A percentile compares a stretch with the other conserved stretches of the same genome.
Evolutionary conservation across 257 asterid species (phyloP).

Genomic region (Scutellaria minor): DNA sequence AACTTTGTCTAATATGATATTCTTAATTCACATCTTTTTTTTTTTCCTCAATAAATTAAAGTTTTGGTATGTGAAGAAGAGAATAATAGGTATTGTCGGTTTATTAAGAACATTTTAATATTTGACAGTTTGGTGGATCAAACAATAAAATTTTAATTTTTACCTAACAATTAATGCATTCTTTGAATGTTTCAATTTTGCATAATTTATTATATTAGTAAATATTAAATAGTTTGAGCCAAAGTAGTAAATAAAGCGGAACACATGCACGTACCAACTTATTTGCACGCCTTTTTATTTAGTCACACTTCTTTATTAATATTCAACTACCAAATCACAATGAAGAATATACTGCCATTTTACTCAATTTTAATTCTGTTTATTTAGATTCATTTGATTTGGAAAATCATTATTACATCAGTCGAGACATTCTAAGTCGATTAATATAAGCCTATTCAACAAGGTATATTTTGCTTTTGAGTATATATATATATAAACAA

Average conservation of each 20-base stretch:
- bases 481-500: too few relatives aligned
- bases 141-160: neutral
- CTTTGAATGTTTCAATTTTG: constrained; percentile 14
- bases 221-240: constrained; percentile 21
- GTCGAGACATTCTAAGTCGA: too few relatives aligned
- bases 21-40: neutral
- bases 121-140: constrained; percentile 30
- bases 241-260: constrained; percentile 2
- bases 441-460: too few relatives aligned
- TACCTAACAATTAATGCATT: neutral
- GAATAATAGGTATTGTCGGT: constrained; percentile 22
- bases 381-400: neutral
- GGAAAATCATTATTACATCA: neutral
- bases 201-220: neutral
- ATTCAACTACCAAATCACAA: constrained; percentile 33
- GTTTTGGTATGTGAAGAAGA: neutral
- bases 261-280: constrained; percentile 41
- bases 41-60: neutral
- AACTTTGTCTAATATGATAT: neutral
- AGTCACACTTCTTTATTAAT: neutral
- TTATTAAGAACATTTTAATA: constrained; percentile 19
- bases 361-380: constrained; percentile 2
- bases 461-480: too few relatives aligned
- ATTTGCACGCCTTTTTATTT: constrained; percentile 6
- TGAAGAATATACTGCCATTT: constrained; percentile 10